Conservation (phyloP, 345 rosid species). For the Leavenworthia alabamica region DNA sequence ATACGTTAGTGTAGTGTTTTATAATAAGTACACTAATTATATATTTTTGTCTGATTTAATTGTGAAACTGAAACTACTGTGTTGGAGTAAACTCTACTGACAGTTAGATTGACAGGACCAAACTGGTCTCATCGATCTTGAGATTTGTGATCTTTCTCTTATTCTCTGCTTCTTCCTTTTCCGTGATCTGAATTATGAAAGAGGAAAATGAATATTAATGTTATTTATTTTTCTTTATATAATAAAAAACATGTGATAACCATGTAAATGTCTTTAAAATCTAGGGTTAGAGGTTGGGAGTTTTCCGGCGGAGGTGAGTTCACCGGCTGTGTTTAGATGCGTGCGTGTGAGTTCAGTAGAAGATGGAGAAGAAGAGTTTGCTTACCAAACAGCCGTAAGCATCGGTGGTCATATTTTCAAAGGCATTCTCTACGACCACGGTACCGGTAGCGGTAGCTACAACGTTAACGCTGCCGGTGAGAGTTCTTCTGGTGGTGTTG, state of each 20-base stretch:
- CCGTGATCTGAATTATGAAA: constrained; percentile 4
- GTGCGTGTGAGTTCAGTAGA: constrained; percentile 51
- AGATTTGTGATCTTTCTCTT: constrained; percentile 18
- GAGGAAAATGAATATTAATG: background rate
- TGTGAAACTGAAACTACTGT: constrained; percentile 27
- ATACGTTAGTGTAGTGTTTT: constrained; percentile 8
- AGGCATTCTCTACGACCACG: constrained; percentile 57
- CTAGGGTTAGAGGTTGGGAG: constrained; percentile 55
- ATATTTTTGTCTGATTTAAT: background rate
- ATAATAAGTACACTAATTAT: no score
- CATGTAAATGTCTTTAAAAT: background rate
- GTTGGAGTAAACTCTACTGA: constrained; percentile 25
- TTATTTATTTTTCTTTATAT: background rate
- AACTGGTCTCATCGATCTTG: constrained; percentile 14
- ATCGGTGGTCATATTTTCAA: constrained; percentile 62
- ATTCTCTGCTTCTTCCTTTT: constrained; percentile 11
- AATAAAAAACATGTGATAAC: constrained; percentile 1
- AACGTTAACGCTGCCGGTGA: constrained; percentile 17
- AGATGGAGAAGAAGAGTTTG: constrained; percentile 40
- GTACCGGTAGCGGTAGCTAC: constrained; percentile 8
- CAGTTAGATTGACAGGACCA: constrained; percentile 27
- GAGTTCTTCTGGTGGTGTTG: constrained; percentile 30
- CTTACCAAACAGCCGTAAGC: constrained; percentile 42
- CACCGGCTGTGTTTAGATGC: constrained; percentile 48
- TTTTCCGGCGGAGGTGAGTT: constrained; percentile 52